Evolutionary conservation across 305 asterid genomes (phyloP).

Genomic region (Plantago lanceolata): DNA sequence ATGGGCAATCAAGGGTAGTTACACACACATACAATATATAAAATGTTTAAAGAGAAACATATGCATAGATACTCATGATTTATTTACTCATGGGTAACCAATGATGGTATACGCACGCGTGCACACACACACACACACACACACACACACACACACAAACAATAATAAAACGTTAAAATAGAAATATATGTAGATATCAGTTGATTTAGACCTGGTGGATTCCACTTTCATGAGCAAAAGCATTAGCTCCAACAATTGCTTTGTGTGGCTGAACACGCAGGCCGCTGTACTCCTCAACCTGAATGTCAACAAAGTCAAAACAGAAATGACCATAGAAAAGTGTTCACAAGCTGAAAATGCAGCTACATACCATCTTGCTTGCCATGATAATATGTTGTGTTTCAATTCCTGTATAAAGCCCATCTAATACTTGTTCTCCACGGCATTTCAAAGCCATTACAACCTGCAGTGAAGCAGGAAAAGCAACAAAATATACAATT

Average conservation of each 20-base stretch:
- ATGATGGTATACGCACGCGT: too few relatives aligned
- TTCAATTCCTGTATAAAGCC: slow-evolving; percentile 83
- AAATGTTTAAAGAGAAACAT: too few relatives aligned
- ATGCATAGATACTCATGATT: too few relatives aligned
- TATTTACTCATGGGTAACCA: too few relatives aligned
- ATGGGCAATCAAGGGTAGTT: too few relatives aligned
- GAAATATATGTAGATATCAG: background rate
- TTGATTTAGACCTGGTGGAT: slow-evolving; percentile 70
- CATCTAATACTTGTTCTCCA: slow-evolving; percentile 65
- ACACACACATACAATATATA: too few relatives aligned
- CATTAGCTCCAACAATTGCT: slow-evolving; percentile 98
- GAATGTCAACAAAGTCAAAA: slow-evolving; percentile 24
- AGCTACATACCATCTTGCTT: slow-evolving; percentile 75
- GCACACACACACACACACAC: too few relatives aligned
- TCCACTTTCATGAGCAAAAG: slow-evolving; percentile 99
- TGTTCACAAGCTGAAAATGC: slow-evolving; percentile 12
- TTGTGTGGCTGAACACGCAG: slow-evolving; percentile 91
- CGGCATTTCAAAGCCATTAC: slow-evolving; percentile 93
- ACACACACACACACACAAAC: too few relatives aligned
- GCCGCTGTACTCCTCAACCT: slow-evolving; percentile 96
- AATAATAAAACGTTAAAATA: background rate
- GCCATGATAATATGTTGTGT: slow-evolving; percentile 72
- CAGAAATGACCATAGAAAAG: slow-evolving; percentile 16
- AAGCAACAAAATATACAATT: slow-evolving; percentile 1
- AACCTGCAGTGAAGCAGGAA: slow-evolving; percentile 45